These are phyloP conservation scores for Cladosporium sp. DNA, from an alignment of 2,329 filamentous ascomycete genomes.

Conservation along the genomic window DNA sequence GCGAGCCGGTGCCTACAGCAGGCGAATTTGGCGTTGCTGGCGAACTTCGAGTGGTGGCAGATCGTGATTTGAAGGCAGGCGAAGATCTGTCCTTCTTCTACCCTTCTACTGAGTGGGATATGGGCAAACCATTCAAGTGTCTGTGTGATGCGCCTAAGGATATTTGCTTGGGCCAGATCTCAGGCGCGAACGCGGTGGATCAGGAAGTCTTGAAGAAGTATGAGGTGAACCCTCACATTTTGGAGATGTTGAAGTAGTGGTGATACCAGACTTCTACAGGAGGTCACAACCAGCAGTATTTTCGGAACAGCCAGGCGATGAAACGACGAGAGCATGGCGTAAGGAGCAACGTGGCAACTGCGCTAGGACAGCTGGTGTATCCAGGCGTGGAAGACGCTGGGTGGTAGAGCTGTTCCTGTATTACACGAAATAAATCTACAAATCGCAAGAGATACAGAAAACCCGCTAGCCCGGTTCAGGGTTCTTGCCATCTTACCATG, in stretches of 20 bases:
- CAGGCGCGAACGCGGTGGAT: slow-evolving; percentile 37
- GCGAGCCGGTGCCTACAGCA: slow-evolving; percentile 2
- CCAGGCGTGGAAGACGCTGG: neutral
- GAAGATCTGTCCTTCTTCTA: slow-evolving; percentile 47
- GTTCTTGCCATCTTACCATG: no score
- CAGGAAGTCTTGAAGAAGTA: slow-evolving; percentile 26
- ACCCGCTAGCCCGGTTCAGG: no score
- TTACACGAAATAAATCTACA: no score
- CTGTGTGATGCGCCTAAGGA: slow-evolving; percentile 32
- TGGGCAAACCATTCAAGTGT: slow-evolving; percentile 44
- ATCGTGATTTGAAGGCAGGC: slow-evolving; percentile 35
- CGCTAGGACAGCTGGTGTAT: neutral
- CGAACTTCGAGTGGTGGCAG: slow-evolving; percentile 24
- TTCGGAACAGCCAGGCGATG: no score
- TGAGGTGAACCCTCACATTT: slow-evolving; percentile 2
- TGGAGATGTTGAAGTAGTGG: slow-evolving; percentile 1
- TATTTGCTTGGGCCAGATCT: slow-evolving; percentile 36
- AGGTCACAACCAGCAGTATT: no score
- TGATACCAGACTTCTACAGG: no score
- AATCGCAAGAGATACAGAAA: no score
- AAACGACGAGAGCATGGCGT: no score
- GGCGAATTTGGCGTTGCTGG: slow-evolving; percentile 10
- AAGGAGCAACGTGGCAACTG: no score
- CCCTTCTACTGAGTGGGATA: slow-evolving; percentile 46
- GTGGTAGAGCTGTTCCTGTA: no score